Evolutionary conservation across 2,329 filamentous ascomycete species (phyloP), one percentile per base, ranked within the genome.

Genomic region (Pseudogymnoascus sp.): DNA sequence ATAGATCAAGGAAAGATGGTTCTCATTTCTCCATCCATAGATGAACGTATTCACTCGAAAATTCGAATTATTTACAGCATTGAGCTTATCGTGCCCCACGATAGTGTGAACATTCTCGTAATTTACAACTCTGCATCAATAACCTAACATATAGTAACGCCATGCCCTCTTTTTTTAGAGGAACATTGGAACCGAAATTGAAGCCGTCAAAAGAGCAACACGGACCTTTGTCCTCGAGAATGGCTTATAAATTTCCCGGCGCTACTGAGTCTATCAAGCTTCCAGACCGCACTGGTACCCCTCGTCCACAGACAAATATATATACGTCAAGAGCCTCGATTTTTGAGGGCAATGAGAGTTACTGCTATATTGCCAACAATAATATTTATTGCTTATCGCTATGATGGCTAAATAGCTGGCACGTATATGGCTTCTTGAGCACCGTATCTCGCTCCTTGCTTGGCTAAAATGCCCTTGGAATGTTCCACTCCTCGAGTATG

Each of bases 251-350:
- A 54, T 54, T 54, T 35, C 28, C 47, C 47, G 47, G 6, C 28
- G 28, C 47, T 54, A 54, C 47, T 33, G 47, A 33, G 47, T 20
- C 16, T 33, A 33, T 54, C 28, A 54, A 54, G 47, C 47, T 54
- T 54, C 47, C 47, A 54, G 47, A 54, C 47, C 47, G 28, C 28
- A 20, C 47, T 54, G 28, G 47, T 54, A 54, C n/a, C 47, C 47
- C 47, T 54, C 16, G 18, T 16, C 33, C 47, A 12, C 47, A 16
- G 28, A 35, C 43, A 50, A 14, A 30, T 30, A 30, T 14, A 9
- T 25, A 20, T n/a, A 28, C 14, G 47, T 16, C 28, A 54, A 33
- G 28, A 20, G 28, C 47, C 28, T 7, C 9, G 16, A 25, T 8
- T 16, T 54, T 12, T 14, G 47, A 54, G 28, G 47, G 47, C 16